Evolutionary conservation across 2,329 filamentous ascomycete genomes (phyloP).

Genomic region (Cercospora zeae-maydis): DNA sequence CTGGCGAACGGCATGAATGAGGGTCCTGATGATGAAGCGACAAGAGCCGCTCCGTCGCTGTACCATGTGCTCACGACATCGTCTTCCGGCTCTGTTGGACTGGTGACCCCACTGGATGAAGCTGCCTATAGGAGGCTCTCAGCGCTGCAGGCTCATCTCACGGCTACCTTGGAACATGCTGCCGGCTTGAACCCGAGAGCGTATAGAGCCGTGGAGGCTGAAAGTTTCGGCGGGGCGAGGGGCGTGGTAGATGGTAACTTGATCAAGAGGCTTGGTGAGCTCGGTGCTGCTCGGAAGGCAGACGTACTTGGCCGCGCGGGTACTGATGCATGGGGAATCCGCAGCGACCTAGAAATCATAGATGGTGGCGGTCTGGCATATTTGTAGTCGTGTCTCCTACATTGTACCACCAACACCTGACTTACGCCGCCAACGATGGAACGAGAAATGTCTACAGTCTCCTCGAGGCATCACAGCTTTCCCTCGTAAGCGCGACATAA

Average conservation of each 20-base stretch:
- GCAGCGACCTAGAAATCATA: conserved; percentile 65
- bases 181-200: conserved; percentile 80
- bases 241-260: conserved; percentile 76
- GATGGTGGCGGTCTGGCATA: conserved; percentile 61
- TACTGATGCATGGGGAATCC: conserved; percentile 61
- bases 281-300: conserved; percentile 65
- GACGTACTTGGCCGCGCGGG: conserved; percentile 76
- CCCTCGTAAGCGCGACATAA: conserved; percentile 20
- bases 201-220: conserved; percentile 56
- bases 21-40: conserved; percentile 27
- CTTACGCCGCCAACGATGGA: not conserved
- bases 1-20: conserved; percentile 29
- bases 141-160: conserved; percentile 75
- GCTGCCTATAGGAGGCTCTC: conserved; percentile 77
- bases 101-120: conserved; percentile 75
- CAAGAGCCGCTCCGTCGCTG: conserved; percentile 24
- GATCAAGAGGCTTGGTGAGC: conserved; percentile 69
- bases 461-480: not conserved
- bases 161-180: conserved; percentile 69
- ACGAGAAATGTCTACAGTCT: not conserved
- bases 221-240: conserved; percentile 50
- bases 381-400: conserved; percentile 14
- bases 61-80: conserved; percentile 67
- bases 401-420: not conserved
- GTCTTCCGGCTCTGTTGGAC: conserved; percentile 69